Evolutionary conservation across 306 rosid genomes (phyloP).

Genomic region (Gastrolobium villosum): DNA sequence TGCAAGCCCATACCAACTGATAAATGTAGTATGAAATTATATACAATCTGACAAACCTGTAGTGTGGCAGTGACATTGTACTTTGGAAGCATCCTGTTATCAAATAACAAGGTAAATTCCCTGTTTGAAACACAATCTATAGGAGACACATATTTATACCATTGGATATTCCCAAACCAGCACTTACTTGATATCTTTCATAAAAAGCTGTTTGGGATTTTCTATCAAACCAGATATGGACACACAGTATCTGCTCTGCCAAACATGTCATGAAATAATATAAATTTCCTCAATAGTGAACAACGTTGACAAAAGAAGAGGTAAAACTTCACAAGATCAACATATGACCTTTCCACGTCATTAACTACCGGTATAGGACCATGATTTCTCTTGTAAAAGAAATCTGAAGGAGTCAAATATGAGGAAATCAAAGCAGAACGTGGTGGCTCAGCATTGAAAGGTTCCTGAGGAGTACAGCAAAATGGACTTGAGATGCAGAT

Average conservation of each 20-base stretch:
- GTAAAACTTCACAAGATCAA: neutral
- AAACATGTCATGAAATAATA: constrained; percentile 27
- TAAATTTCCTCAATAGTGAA: constrained; percentile 5
- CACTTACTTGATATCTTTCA: constrained; percentile 84
- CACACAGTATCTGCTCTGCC: constrained; percentile 68
- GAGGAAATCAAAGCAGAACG: constrained; percentile 72
- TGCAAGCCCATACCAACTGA: neutral
- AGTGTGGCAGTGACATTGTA: constrained; percentile 82
- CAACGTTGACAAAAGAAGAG: neutral
- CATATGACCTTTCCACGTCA: constrained; percentile 70
- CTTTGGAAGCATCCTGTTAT: constrained; percentile 87
- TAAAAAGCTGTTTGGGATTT: constrained; percentile 64
- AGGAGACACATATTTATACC: neutral
- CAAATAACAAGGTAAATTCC: constrained; percentile 35
- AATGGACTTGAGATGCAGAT: constrained; percentile 6
- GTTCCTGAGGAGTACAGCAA: constrained; percentile 57
- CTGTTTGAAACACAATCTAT: neutral
- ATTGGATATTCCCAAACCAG: neutral
- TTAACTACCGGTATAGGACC: constrained; percentile 86
- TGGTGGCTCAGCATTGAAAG: constrained; percentile 92
- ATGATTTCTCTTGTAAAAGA: constrained; percentile 93
- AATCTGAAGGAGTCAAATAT: constrained; percentile 80
- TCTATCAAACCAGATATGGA: constrained; percentile 69
- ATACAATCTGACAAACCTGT: constrained; percentile 61
- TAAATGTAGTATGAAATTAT: neutral